Base-by-base conservation (phyloP, 176 grass and related monocot species). In the Eremochloa ophiuroides region DNA sequence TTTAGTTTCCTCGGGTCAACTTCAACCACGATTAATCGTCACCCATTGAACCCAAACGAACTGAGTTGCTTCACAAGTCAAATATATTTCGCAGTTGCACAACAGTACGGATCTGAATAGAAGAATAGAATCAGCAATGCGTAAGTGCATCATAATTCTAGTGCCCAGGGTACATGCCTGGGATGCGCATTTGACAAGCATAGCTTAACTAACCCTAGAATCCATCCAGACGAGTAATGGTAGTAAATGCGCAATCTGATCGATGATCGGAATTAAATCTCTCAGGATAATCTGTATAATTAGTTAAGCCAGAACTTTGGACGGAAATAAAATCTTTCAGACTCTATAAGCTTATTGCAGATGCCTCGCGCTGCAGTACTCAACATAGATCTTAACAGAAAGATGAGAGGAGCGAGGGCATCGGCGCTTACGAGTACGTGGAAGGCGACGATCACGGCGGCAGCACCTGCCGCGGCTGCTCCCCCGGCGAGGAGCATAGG, bases 371-470 rank as follows among this genome's bases (percentile, higher is more conserved):
- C 37, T 4, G 6, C 39, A 28, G 31, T 58, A 14, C 50, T 42
- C 3, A 66, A 69, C 30, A 22, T 22, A 80, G 40, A 25, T 22
- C 8, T 55, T 39, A 59, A 39, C 60, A 31, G 25, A 22, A 22
- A 41, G 39, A 2, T n/a, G 4, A 15, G 43, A 14, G 38, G 3
- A 12, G 46, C 2, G 14, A 29, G 58, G 9, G 29, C 56, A 20
- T 15, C 48, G 20, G 25, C 31, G 28, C 5, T 79, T 89, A 98
- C 95, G 82, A 98, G 79, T 17, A 95, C 15, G 69, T 98, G 88
- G 66, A 93, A 98, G 70, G 69, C 81, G 62, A 71, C 28, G 75
- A 94, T 77, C 69, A 97, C 37, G 58, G 69, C 30, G 1, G 76
- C 71, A 8, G 91, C 86, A 0, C 70, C 75, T n/a, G 75, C 88